phyloP scores from a whole-genome alignment of 164 flowering plant genomes.

The Macadamia integrifolia region DNA sequence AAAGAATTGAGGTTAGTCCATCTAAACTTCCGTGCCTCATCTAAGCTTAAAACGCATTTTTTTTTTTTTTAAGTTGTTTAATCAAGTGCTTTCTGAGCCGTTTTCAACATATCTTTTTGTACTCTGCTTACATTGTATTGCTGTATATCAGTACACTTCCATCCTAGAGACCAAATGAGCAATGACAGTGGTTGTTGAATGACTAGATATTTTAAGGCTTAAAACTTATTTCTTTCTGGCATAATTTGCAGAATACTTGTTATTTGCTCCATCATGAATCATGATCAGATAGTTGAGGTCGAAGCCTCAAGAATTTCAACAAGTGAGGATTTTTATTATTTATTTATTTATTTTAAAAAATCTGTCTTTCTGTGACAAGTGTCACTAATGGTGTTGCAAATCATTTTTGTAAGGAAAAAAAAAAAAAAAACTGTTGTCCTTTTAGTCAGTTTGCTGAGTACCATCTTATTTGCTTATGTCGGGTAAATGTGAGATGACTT shows the following conservation, averaged over 20 bases:
- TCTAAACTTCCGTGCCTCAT: background rate
- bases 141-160: background rate
- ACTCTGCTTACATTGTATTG: background rate
- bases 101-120: background rate
- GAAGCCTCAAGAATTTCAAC: slow-evolving; percentile 26
- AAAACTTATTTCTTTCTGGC: slow-evolving; percentile 29
- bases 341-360: no score
- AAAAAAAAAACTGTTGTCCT: background rate
- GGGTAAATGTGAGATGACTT: slow-evolving; percentile 2
- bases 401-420: background rate
- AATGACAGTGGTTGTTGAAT: slow-evolving; percentile 12
- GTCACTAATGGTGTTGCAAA: background rate
- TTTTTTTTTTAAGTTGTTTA: background rate
- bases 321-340: slow-evolving; percentile 18
- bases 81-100: background rate
- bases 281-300: slow-evolving; percentile 39
- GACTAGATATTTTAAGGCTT: slow-evolving; percentile 7
- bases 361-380: background rate
- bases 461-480: background rate
- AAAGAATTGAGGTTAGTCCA: slow-evolving; percentile 45
- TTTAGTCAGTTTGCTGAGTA: background rate
- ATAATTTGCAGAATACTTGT: slow-evolving; percentile 43
- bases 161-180: slow-evolving; percentile 6
- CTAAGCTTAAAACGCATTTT: background rate
- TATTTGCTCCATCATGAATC: slow-evolving; percentile 32